Evolutionary conservation across 768 basidiomycete species (phyloP).

Genomic region (Kwoniella dejecticola): DNA sequence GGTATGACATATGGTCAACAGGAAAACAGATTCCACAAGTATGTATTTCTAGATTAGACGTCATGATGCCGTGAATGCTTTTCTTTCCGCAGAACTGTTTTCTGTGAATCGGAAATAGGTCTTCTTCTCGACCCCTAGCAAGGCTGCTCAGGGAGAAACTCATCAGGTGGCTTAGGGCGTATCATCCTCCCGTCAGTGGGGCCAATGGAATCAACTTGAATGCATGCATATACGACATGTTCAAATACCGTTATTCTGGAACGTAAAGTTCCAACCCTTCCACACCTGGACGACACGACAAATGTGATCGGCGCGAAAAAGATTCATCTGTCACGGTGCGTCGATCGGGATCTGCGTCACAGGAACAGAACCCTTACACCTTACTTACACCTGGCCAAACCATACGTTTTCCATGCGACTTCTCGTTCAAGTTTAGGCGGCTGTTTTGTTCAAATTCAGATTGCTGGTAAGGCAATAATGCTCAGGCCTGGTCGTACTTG

Average conservation of each 20-base stretch:
- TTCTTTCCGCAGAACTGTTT: neutral
- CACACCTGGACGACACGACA: too few species aligned
- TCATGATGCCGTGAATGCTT: conserved; percentile 25
- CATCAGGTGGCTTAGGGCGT: too few species aligned
- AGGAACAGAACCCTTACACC: neutral
- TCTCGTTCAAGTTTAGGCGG: too few species aligned
- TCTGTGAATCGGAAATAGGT: too few species aligned
- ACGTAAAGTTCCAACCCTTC: too few species aligned
- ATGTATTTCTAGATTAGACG: neutral
- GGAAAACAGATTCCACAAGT: neutral
- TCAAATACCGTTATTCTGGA: conserved; percentile 7
- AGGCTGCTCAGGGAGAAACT: too few species aligned
- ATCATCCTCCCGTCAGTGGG: too few species aligned
- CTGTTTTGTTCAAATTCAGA: too few species aligned
- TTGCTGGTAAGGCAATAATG: too few species aligned
- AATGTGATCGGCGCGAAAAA: neutral
- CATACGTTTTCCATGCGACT: too few species aligned
- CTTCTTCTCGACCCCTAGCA: too few species aligned
- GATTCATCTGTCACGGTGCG: neutral
- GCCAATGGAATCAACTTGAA: neutral
- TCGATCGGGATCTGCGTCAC: conserved; percentile 10
- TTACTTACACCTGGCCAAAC: neutral
- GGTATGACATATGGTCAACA: neutral
- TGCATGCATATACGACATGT: neutral
- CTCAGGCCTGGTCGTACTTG: too few species aligned